phyloP scores from a whole-genome alignment of 1,139 yeast genomes.

The Lodderomyces jiufengensis region DNA sequence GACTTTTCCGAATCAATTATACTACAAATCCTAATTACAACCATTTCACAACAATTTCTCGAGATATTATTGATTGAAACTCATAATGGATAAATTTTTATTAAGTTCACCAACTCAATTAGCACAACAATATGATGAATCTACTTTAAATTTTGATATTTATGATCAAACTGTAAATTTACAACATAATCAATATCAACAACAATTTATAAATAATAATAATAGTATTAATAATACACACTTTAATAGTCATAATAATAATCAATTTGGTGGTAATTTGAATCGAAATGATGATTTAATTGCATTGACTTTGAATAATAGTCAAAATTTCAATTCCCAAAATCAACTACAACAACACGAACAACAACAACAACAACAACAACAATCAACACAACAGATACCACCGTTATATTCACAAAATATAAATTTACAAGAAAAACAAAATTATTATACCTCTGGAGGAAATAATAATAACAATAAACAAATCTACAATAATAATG shows the following conservation, averaged over 20 bases:
- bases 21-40: no score
- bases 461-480: not conserved
- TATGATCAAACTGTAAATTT: slow-evolving; percentile 7
- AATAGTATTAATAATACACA: no score
- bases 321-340: not conserved
- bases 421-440: not conserved
- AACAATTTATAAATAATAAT: not conserved
- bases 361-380: slow-evolving; percentile 1
- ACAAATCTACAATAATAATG: slow-evolving; percentile 3
- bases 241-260: no score
- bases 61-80: not conserved
- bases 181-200: slow-evolving; percentile 8
- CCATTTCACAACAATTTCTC: no score
- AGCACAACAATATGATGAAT: slow-evolving; percentile 31
- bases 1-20: no score
- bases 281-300: no score
- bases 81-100: slow-evolving; percentile 39
- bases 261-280: no score
- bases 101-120: slow-evolving; percentile 45
- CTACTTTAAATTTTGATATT: slow-evolving; percentile 7
- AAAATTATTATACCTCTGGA: no score
- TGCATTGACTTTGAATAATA: no score
- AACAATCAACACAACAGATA: not conserved
- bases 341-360: slow-evolving; percentile 1
- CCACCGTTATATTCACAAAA: slow-evolving; percentile 1